These are phyloP conservation scores for Wickerhamomyces sp. DNA, from an alignment of 1,139 yeast species.

Conservation along the genomic window DNA sequence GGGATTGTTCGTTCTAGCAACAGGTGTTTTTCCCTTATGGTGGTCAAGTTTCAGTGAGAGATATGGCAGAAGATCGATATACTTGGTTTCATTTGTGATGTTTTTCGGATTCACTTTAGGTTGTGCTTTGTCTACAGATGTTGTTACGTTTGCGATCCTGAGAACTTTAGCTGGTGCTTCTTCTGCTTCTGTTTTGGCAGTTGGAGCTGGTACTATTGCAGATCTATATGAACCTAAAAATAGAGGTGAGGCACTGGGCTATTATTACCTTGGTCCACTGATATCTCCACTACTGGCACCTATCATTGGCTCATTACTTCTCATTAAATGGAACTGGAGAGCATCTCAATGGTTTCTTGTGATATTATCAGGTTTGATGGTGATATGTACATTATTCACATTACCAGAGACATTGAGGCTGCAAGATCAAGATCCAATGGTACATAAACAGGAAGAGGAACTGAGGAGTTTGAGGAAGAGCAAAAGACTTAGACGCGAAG, in stretches of 20 bases:
- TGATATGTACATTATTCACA: constrained; percentile 43
- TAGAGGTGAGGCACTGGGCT: constrained; percentile 78
- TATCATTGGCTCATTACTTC: constrained; percentile 72
- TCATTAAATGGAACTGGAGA: constrained; percentile 78
- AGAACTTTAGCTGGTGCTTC: constrained; percentile 77
- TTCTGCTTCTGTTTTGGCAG: constrained; percentile 82
- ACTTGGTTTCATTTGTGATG: constrained; percentile 58
- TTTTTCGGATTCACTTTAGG: constrained; percentile 69
- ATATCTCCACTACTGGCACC: constrained; percentile 82
- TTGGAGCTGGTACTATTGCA: constrained; percentile 85
- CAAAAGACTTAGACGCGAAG: constrained; percentile 14
- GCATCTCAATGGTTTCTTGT: constrained; percentile 86
- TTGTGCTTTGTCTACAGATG: constrained; percentile 59
- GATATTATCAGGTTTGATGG: constrained; percentile 54
- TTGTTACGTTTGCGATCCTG: constrained; percentile 59
- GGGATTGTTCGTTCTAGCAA: constrained; percentile 67
- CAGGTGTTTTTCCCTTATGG: constrained; percentile 85
- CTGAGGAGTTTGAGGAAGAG: constrained; percentile 16
- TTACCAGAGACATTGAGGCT: constrained; percentile 73
- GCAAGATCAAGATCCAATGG: constrained; percentile 37
- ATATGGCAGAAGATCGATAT: constrained; percentile 71
- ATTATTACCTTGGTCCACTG: constrained; percentile 75
- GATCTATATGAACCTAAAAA: constrained; percentile 65
- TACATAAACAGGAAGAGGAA: constrained; percentile 21
- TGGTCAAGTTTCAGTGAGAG: constrained; percentile 80